Percentiles rank a stretch among this genome's conserved stretches.
Conservation (phyloP, 169 alveolate species). For the Plasmodium coatneyi region DNA sequence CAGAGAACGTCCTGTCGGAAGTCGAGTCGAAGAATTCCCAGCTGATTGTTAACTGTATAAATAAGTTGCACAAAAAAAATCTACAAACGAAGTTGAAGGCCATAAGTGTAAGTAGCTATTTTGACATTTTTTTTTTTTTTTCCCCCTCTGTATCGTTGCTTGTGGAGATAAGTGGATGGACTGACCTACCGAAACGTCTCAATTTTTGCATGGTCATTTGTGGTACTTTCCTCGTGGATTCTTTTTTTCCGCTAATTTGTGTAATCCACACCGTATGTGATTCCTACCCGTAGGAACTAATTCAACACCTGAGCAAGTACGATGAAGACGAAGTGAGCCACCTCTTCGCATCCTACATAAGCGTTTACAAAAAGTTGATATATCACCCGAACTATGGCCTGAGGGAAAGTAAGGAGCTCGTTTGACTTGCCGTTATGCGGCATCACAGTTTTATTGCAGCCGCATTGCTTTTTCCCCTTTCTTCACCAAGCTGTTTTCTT, state of each 20-base stretch:
- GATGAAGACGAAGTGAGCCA: slow-evolving; percentile 20
- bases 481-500: neutral
- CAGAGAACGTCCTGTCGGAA: neutral
- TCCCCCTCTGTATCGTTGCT: neutral
- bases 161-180: too few species aligned
- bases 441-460: neutral
- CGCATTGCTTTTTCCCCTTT: neutral
- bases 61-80: slow-evolving; percentile 49
- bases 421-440: neutral
- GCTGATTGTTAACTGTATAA: slow-evolving; percentile 48
- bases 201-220: neutral
- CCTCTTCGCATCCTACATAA: slow-evolving; percentile 30
- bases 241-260: neutral
- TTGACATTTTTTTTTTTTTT: neutral
- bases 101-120: slow-evolving; percentile 15
- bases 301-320: neutral
- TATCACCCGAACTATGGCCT: slow-evolving; percentile 41
- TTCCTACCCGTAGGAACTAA: slow-evolving; percentile 24
- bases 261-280: neutral
- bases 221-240: neutral
- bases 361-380: slow-evolving; percentile 58
- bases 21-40: slow-evolving; percentile 36
- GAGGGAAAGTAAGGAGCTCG: slow-evolving; percentile 38
- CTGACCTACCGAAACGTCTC: too few species aligned
- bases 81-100: slow-evolving; percentile 62